Base-by-base conservation (phyloP, 1,284 basidiomycete species). In the Volvariella surrecta region DNA sequence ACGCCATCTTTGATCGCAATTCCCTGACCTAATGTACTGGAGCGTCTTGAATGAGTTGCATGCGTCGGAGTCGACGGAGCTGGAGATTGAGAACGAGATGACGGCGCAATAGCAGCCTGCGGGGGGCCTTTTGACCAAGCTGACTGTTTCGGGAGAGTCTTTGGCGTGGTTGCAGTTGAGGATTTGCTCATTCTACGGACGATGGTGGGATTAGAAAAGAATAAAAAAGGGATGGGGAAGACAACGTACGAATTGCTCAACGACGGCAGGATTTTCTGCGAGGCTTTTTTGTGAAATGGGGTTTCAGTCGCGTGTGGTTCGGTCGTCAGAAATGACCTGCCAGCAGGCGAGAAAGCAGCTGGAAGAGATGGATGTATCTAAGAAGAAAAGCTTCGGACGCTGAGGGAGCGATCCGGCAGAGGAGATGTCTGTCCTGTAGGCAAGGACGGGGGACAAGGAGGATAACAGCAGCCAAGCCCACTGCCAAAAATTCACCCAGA, bases 321-420 rank as follows among this genome's bases (percentile, higher is more conserved):
- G 76, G 83, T 82, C 82, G 80, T 82, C 73, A 82, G 76, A 73
- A 76, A 73, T 76, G 83, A 87, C 83, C 83, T 87, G 83, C 84
- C 84, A 85, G 84, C 84, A 87, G 84, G 83, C 79, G 73, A 75
- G 68, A 73, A 74, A 63, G 61, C 62, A 60, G 62, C 62, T 64
- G 63, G 59, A 55, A 56, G 53, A 50, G 40, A 39, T 37, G 18
- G 41, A 24, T 38, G 38, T 37, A 48, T 49, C 58, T 53, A 58
- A 59, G 55, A 54, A 49, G 52, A 54, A 54, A 51, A 50, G 57
- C 54, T 49, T 50, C 62, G 62, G 64, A 66, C 60, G 64, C 63
- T 63, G 56, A 53, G 52, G 48, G 45, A 65, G 64, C 63, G 58
- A 63, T 57, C 63, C 63, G 62, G 58, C 54, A 59, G 47, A 43